Evolutionary conservation across 2,329 filamentous ascomycete genomes (phyloP), one percentile per base, ranked within the genome.

Genomic region (Arthrinium puccinioides): DNA sequence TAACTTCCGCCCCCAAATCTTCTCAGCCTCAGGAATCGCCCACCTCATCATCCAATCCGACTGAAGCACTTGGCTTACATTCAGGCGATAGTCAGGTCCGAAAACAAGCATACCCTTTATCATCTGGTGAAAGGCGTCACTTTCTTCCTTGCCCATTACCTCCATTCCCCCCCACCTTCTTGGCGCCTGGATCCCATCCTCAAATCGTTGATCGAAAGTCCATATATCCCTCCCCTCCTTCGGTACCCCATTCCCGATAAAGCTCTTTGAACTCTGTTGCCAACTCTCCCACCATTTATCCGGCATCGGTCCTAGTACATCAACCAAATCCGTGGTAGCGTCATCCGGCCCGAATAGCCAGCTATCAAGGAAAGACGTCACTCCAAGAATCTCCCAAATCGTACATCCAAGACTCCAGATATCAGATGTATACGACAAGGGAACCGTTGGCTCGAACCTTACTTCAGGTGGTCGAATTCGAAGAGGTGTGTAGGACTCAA

Each of bases 381-480:
- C 45, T 6, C 47, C 54, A 9, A 67, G 45, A 10, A 66, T 50
- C 23, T 41, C 43, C 47, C 55, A 66, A 20, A 65, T 60, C 0
- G 52, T 37, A 37, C 56, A 64, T 1, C 51, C 55, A 4, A 66
- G 53, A n/a, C 54, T 60, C 62, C 60, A 66, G 13, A 64, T 61
- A 26, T 66, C 61, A 2, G 59, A 57, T 16, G 50, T 18, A 26
- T 57, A 59, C 2, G 54, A 53, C 6, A 64, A 50, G 11, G 61
- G 51, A 13, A 28, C 53, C 11, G 39, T 41, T 20, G 56, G 51
- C 21, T 62, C 56, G 37, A 66, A 65, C 10, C 48, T 46, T 20
- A 47, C 46, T 44, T 66, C 62, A 1, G 61, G 62, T n/a, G 33
- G 33, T n/a, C 40, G 28, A 16, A 41, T 30, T 1, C 42, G 38